Conservation (phyloP, 805 yeast species). For the Saccharomycodes ludwigii region DNA sequence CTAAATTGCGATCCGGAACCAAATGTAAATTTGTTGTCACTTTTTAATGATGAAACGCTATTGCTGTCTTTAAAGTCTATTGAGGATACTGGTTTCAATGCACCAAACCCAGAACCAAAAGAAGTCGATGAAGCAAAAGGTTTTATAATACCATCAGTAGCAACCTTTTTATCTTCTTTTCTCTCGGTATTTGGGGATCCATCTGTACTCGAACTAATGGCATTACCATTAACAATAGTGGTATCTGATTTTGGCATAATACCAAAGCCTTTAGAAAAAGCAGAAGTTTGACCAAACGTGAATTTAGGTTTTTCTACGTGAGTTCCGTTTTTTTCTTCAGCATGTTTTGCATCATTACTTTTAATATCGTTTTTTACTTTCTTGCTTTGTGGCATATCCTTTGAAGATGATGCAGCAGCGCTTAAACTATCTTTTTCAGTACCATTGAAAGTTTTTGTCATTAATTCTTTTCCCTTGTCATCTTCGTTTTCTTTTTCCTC, state of each 20-base stretch:
- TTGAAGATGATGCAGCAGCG: too few relatives aligned
- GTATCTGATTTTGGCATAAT: conserved; percentile 9
- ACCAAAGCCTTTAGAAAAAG: conserved; percentile 32
- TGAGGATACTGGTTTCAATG: conserved; percentile 9
- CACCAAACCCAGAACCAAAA: conserved; percentile 22
- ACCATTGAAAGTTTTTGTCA: not conserved
- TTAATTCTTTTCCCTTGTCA: not conserved
- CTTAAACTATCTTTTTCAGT: not conserved
- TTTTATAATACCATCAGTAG: conserved; percentile 7
- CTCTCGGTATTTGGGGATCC: not conserved
- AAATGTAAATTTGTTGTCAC: conserved; percentile 28
- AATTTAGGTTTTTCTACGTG: conserved; percentile 28
- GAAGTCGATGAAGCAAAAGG: conserved; percentile 32
- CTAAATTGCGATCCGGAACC: conserved; percentile 36
- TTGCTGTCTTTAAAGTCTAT: conserved; percentile 5
- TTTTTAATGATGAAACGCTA: too few relatives aligned
- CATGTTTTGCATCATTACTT: conserved; percentile 3
- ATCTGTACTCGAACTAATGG: not conserved
- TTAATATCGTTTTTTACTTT: conserved; percentile 3
- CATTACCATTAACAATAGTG: not conserved
- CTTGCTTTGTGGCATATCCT: conserved; percentile 3
- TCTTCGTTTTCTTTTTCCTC: conserved; percentile 1
- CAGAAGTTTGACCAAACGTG: conserved; percentile 43
- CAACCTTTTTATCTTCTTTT: not conserved
- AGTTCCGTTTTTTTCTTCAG: conserved; percentile 3